Percentiles rank a stretch among this genome's conserved stretches.
These are phyloP conservation scores for Penicillium lagena DNA, from an alignment of 495 filamentous ascomycete species.

Conservation along the genomic window DNA sequence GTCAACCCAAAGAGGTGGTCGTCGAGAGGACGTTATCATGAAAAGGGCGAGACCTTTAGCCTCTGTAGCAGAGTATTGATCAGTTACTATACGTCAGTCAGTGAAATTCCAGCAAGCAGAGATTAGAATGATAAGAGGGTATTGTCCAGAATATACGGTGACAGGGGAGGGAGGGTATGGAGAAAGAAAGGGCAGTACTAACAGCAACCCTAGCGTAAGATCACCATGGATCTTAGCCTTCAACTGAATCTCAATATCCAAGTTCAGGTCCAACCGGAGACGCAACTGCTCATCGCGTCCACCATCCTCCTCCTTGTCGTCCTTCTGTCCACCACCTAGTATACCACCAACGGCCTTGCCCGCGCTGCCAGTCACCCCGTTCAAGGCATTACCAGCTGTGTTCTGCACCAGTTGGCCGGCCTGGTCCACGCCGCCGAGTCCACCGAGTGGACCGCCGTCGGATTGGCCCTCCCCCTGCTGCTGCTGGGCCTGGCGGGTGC, in stretches of 20 bases:
- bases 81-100: conserved; percentile 25
- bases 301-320: conserved; percentile 36
- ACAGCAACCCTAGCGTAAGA: conserved; percentile 80
- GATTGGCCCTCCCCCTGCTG: conserved; percentile 27
- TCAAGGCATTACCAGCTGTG: conserved; percentile 56
- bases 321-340: conserved; percentile 31
- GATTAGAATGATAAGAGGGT: neutral
- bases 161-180: neutral
- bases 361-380: conserved; percentile 47
- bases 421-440: conserved; percentile 53
- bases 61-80: conserved; percentile 8
- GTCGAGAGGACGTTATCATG: neutral
- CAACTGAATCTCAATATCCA: conserved; percentile 83
- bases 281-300: conserved; percentile 66
- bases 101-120: conserved; percentile 8
- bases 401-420: conserved; percentile 52
- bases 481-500: conserved; percentile 16
- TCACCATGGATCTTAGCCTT: conserved; percentile 93
- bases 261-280: conserved; percentile 74
- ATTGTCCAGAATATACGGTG: neutral
- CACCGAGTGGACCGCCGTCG: conserved; percentile 41
- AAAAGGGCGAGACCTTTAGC: conserved; percentile 6
- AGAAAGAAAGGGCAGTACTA: conserved; percentile 33
- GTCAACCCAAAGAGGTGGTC: neutral
- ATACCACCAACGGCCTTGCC: conserved; percentile 53